Percentiles rank a stretch among this genome's conserved stretches.
Conservation (phyloP, 1,284 basidiomycete species). For the Fistulina hepatica region DNA sequence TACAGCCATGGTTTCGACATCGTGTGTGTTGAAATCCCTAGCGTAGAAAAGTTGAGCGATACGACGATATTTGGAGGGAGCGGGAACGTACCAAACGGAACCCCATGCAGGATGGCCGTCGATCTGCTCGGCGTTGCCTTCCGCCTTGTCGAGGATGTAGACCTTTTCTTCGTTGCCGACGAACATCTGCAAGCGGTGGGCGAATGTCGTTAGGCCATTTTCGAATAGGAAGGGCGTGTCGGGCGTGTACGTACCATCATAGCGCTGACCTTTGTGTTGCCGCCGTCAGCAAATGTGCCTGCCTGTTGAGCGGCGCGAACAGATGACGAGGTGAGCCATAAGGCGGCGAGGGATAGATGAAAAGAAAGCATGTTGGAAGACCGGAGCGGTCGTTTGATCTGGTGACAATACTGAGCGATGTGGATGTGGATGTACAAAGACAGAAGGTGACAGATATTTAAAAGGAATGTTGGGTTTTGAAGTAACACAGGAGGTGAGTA, state of each 20-base stretch:
- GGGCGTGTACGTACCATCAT: constrained; percentile 44
- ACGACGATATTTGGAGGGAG: constrained; percentile 4
- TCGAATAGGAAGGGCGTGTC: not conserved
- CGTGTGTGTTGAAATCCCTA: constrained; percentile 35
- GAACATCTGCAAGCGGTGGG: constrained; percentile 27
- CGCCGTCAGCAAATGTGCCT: constrained; percentile 37
- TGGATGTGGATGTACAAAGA: too few species aligned
- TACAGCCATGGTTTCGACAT: constrained; percentile 56
- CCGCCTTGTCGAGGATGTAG: constrained; percentile 48
- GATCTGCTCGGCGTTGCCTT: constrained; percentile 48
- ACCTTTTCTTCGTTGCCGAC: constrained; percentile 45
- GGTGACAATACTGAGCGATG: too few species aligned
- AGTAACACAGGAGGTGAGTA: too few species aligned
- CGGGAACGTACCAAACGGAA: constrained; percentile 29
- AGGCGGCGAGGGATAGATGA: constrained; percentile 16
- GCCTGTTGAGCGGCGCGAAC: constrained; percentile 25
- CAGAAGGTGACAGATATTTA: too few species aligned
- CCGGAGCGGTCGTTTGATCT: too few species aligned
- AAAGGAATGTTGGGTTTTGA: too few species aligned
- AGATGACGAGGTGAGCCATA: constrained; percentile 26
- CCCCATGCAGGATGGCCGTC: constrained; percentile 46
- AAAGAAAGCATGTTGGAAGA: constrained; percentile 17
- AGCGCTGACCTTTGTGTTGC: constrained; percentile 45
- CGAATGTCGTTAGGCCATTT: constrained; percentile 1
- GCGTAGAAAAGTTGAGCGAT: too few species aligned